phyloP scores from a whole-genome alignment of 23 red algal species.

The Gracilariopsis chorda region DNA sequence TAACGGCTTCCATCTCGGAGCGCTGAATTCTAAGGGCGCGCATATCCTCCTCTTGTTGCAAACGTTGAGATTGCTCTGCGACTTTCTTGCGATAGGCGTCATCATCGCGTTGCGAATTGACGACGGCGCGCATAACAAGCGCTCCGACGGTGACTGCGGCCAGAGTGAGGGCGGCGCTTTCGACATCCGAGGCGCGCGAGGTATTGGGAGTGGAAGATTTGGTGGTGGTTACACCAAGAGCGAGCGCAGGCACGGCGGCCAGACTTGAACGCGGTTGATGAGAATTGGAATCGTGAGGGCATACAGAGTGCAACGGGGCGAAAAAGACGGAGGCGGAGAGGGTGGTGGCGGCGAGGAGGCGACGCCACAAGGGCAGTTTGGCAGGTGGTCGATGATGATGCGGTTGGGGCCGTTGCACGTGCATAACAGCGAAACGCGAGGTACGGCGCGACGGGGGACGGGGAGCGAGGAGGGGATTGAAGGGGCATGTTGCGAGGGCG shows the following conservation, averaged over 20 bases:
- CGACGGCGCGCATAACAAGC: conserved; percentile 33
- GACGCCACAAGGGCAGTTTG: not conserved
- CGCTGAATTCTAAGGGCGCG: conserved; percentile 26
- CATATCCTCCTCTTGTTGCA: conserved; percentile 31
- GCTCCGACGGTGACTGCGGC: conserved; percentile 47
- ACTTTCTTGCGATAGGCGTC: conserved; percentile 32
- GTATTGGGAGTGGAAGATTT: conserved; percentile 2
- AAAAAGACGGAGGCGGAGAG: conserved; percentile 3
- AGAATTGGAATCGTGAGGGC: not conserved
- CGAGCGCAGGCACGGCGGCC: not conserved
- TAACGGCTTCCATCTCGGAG: conserved; percentile 35
- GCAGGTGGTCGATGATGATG: too few species aligned
- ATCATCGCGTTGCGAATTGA: conserved; percentile 3
- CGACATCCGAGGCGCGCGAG: conserved; percentile 18
- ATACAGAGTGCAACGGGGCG: not conserved
- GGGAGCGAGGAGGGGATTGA: too few species aligned
- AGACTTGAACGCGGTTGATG: not conserved
- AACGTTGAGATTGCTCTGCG: not conserved
- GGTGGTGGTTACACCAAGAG: not conserved
- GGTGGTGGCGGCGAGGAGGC: not conserved
- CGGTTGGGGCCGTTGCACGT: too few species aligned
- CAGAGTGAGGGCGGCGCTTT: conserved; percentile 39
- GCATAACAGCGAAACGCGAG: too few species aligned
- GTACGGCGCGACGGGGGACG: too few species aligned
- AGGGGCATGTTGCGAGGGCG: too few species aligned